These are phyloP conservation scores for Phialophora tarda DNA, from an alignment of 2,329 filamentous ascomycete species.

Conservation along the genomic window DNA sequence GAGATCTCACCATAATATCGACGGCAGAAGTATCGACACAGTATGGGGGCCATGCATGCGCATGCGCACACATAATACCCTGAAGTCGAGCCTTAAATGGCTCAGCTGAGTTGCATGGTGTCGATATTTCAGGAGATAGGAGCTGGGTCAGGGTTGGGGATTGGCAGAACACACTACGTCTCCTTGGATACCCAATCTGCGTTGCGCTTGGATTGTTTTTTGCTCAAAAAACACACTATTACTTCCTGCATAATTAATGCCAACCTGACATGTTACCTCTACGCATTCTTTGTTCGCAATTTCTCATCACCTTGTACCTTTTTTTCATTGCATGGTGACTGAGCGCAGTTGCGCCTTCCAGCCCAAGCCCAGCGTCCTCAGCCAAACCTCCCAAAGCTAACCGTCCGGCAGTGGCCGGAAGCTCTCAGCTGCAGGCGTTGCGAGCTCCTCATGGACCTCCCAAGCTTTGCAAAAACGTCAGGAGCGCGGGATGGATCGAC, in stretches of 20 bases:
- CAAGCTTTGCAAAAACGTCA: background rate
- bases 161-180: background rate
- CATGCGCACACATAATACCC: background rate
- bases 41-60: background rate
- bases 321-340: background rate
- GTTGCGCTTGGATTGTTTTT: constrained; percentile 15
- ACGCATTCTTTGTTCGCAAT: background rate
- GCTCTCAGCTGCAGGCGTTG: background rate
- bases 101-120: background rate
- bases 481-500: background rate
- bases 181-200: constrained; percentile 31
- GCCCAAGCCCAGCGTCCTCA: background rate
- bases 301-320: background rate
- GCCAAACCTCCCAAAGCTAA: background rate
- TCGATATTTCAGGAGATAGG: background rate
- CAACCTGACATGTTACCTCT: background rate
- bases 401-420: background rate
- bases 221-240: constrained; percentile 6
- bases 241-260: constrained; percentile 9
- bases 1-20: background rate
- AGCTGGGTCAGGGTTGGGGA: background rate
- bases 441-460: background rate
- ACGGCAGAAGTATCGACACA: background rate
- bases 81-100: background rate
- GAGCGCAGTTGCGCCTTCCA: background rate